These are phyloP conservation scores for Dipteronia sinensis DNA, from an alignment of 345 rosid species.

Conservation along the genomic window DNA sequence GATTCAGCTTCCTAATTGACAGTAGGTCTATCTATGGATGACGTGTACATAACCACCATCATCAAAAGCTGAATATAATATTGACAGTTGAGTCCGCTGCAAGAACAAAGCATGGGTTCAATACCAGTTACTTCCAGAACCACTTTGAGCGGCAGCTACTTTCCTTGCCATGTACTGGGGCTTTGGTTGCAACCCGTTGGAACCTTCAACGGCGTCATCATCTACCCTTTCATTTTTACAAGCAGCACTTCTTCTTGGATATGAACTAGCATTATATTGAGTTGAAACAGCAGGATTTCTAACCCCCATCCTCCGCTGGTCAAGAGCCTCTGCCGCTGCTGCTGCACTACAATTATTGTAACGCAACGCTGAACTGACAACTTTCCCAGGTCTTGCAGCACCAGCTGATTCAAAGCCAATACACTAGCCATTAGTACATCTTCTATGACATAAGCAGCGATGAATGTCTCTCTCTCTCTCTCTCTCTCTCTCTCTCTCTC, in stretches of 20 bases:
- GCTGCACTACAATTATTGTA: constrained; percentile 81
- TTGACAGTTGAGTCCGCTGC: constrained; percentile 2
- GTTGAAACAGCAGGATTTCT: constrained; percentile 61
- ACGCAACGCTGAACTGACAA: constrained; percentile 78
- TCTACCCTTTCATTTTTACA: constrained; percentile 73
- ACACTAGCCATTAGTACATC: constrained; percentile 4
- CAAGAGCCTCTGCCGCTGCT: constrained; percentile 64
- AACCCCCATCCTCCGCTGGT: constrained; percentile 61
- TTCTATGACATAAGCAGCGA: background rate
- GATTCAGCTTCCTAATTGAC: constrained; percentile 1
- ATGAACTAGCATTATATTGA: constrained; percentile 54
- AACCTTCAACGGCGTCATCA: constrained; percentile 65
- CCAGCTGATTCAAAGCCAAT: constrained; percentile 45
- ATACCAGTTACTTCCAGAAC: constrained; percentile 75
- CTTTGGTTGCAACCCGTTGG: constrained; percentile 74
- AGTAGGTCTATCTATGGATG: constrained; percentile 9
- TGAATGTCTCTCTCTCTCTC: background rate
- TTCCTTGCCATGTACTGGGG: constrained; percentile 78
- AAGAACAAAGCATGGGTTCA: constrained; percentile 24
- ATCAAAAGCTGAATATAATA: background rate
- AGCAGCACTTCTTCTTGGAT: constrained; percentile 64
- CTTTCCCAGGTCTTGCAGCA: constrained; percentile 83
- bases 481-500: background rate
- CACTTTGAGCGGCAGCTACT: constrained; percentile 85
- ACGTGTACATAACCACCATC: background rate